phyloP scores from a whole-genome alignment of 108 stramenopile genomes.

The Cyclotella choctawhatcheeana region DNA sequence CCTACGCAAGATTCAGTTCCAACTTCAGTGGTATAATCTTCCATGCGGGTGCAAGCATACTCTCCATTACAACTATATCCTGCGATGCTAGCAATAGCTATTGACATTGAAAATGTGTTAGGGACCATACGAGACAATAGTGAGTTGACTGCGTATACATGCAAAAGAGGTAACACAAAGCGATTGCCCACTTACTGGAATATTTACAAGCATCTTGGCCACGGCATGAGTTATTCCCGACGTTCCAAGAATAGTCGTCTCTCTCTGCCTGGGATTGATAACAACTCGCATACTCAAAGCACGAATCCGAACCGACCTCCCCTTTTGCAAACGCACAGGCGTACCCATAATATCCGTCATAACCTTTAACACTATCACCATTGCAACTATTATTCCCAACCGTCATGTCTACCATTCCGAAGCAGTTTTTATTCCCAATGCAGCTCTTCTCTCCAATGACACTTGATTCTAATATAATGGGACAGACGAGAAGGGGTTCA shows the following conservation, averaged over 20 bases:
- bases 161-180: not conserved
- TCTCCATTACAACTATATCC: not conserved
- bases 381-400: slow-evolving; percentile 1
- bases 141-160: not conserved
- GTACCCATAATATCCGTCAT: not conserved
- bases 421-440: slow-evolving; percentile 7
- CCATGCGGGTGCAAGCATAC: slow-evolving; percentile 5
- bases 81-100: not conserved
- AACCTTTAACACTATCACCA: slow-evolving; percentile 1
- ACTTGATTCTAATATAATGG: not conserved
- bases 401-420: not conserved
- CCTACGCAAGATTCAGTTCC: slow-evolving; percentile 2
- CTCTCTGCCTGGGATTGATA: too few relatives aligned
- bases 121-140: not conserved
- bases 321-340: not conserved
- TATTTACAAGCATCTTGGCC: not conserved
- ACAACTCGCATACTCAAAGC: slow-evolving; percentile 9
- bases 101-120: not conserved
- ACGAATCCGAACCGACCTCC: not conserved
- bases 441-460: not conserved
- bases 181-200: not conserved
- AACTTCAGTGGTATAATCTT: too few relatives aligned
- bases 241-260: not conserved
- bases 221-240: not conserved
- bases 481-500: too few relatives aligned